These are phyloP conservation scores for Tetracladium maxilliforme DNA, from an alignment of 2,329 filamentous ascomycete genomes.

Conservation along the genomic window DNA sequence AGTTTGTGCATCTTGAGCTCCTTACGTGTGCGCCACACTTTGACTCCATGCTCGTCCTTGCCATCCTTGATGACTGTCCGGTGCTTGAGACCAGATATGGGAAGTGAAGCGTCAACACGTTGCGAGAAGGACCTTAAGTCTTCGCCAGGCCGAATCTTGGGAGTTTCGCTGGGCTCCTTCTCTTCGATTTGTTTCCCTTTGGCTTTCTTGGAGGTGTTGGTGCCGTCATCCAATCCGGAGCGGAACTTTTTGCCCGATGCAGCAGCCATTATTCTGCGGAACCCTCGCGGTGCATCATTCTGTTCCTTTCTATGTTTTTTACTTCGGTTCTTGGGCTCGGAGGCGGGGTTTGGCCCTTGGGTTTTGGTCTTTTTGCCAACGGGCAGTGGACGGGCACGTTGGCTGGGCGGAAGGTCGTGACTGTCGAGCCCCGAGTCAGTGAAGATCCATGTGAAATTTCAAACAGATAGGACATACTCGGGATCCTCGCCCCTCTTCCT, in stretches of 20 bases:
- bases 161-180: conserved; percentile 21
- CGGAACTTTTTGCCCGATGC: conserved; percentile 44
- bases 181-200: conserved; percentile 8
- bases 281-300: conserved; percentile 83
- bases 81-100: conserved; percentile 54
- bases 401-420: conserved; percentile 45
- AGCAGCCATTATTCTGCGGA: conserved; percentile 71
- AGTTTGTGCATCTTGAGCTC: conserved; percentile 72
- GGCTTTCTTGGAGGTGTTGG: conserved; percentile 17
- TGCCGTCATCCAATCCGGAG: conserved; percentile 60
- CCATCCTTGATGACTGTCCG: conserved; percentile 41
- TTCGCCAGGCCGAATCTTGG: conserved; percentile 73
- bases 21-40: conserved; percentile 61
- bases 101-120: conserved; percentile 73
- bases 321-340: no score
- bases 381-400: conserved; percentile 42
- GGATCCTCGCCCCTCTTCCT: conserved; percentile 42
- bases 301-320: no score
- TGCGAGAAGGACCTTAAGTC: conserved; percentile 66
- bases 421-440: conserved; percentile 14
- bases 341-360: no score
- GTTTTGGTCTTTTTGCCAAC: conserved; percentile 34
- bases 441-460: conserved; percentile 1
- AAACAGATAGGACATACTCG: conserved; percentile 31
- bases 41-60: conserved; percentile 45